Base-by-base conservation (phyloP, 164 flowering plant genomes). In the Sextonia rubra region DNA sequence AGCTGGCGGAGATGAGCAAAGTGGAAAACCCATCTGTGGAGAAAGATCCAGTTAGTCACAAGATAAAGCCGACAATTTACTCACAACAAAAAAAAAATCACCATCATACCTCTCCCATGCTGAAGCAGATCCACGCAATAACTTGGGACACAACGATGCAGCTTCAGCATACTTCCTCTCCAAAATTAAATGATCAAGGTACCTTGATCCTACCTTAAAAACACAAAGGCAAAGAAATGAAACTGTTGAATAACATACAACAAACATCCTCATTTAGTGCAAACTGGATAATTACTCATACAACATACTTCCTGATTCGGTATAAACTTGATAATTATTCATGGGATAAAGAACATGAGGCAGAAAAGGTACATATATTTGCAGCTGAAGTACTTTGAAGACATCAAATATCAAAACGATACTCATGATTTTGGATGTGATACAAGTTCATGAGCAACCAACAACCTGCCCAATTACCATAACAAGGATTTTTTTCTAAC, bases 1-100 rank as follows among this genome's bases (percentile, higher is more conserved):
- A 96, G 99, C 77, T 96, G 99, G 61, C 98, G 98, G 18, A 93
- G 93, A 79, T 96, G 98, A 74, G 99, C 97, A 86, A 93, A 96
- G 77, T 90, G 97, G 86, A 93, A 90, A 77, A 92, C 91, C 99
- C 98, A 96, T 81, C 99, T 96, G 89, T 56, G 32, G 71, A 72
- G 71, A 71, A 69, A 29, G 78, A 70, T 23, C 69, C 26, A 47
- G 64, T 77, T 64, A 74, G 23, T 78, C 22, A 69, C 30, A 75
- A 69, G 27, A 73, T 24, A 24, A 29, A 55, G 73, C 12, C 61
- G 30, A 8, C 27, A 15, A 17, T 61, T 37, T 37, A 7, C 44
- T 37, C 26, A 18, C 60, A 64, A 47, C 47, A 27, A 27, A 27
- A 15, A 15, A 3, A 52, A 52, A 52, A 32, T 22, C n/a, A 15